Conservation (phyloP, 805 yeast genomes). For the Ogataea henricii region DNA sequence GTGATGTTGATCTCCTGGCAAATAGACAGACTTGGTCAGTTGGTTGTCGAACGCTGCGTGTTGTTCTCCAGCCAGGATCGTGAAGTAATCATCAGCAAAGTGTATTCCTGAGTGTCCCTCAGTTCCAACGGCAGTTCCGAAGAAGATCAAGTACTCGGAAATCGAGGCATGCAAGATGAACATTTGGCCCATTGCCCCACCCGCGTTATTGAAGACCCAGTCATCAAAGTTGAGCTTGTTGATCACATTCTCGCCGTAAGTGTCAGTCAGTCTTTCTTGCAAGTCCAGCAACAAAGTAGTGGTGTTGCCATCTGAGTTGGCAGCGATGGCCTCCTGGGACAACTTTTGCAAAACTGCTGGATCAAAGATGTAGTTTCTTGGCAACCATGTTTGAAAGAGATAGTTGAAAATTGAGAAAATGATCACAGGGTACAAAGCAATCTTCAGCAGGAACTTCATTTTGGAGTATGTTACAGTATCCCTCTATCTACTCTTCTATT, state of each 20-base stretch:
- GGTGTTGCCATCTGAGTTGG: conserved; percentile 58
- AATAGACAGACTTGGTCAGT: conserved; percentile 65
- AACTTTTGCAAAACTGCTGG: conserved; percentile 57
- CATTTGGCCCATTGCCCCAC: conserved; percentile 99
- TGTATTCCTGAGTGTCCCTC: conserved; percentile 97
- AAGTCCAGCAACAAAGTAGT: conserved; percentile 65
- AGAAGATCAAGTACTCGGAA: conserved; percentile 88
- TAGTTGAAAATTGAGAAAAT: conserved; percentile 39
- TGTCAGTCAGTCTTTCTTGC: conserved; percentile 54
- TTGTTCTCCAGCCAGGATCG: conserved; percentile 81
- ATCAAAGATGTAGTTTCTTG: conserved; percentile 71
- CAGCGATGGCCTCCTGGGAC: conserved; percentile 53
- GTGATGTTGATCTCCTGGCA: conserved; percentile 87
- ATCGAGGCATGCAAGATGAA: conserved; percentile 92
- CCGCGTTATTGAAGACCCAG: conserved; percentile 97
- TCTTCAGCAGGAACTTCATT: conserved; percentile 15
- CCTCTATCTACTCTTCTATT: no score
- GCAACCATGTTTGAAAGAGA: conserved; percentile 65
- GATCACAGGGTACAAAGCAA: conserved; percentile 30
- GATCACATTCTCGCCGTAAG: conserved; percentile 68
- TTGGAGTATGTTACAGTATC: no score
- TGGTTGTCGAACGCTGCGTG: conserved; percentile 68
- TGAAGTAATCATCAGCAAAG: conserved; percentile 96
- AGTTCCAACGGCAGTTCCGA: conserved; percentile 91
- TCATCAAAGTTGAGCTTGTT: conserved; percentile 74